phyloP scores from a whole-genome alignment of 2,329 filamentous ascomycete species.

The Podosphaera xanthii region DNA sequence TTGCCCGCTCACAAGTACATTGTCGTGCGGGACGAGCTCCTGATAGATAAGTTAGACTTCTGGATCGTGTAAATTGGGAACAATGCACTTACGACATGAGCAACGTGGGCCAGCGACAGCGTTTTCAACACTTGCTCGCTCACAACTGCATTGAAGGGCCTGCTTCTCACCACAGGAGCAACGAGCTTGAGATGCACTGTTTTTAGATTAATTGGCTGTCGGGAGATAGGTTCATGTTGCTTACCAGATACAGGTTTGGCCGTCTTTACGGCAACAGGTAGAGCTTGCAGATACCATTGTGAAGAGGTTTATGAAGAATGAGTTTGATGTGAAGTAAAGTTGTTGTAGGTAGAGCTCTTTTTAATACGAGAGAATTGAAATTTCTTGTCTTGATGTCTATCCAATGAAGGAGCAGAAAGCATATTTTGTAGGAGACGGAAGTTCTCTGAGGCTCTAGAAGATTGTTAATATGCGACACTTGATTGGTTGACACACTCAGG shows the following conservation, averaged over 20 bases:
- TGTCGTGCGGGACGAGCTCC: constrained; percentile 48
- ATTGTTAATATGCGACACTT: no score
- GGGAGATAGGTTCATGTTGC: neutral
- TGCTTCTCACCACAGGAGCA: constrained; percentile 82
- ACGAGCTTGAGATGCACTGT: constrained; percentile 35
- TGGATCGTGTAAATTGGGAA: neutral
- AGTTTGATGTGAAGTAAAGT: neutral
- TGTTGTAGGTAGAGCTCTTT: neutral
- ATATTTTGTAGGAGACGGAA: no score
- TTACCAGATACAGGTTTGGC: constrained; percentile 15
- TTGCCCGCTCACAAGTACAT: constrained; percentile 59
- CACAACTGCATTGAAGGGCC: constrained; percentile 70
- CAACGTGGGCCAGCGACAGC: constrained; percentile 47
- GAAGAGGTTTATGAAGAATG: constrained; percentile 1
- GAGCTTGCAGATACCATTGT: constrained; percentile 12
- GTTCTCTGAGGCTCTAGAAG: no score
- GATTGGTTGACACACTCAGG: no score
- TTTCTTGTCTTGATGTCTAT: no score
- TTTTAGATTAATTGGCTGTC: neutral
- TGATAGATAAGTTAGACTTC: constrained; percentile 4
- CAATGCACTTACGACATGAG: constrained; percentile 41
- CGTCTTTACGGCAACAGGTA: constrained; percentile 16
- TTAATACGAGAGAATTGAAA: no score
- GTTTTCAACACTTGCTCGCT: constrained; percentile 58
- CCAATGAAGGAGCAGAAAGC: neutral